A percentile compares a stretch with the other conserved stretches of the same genome.
phyloP scores from a whole-genome alignment of 2,329 filamentous ascomycete species.

The Penicillium palitans region DNA sequence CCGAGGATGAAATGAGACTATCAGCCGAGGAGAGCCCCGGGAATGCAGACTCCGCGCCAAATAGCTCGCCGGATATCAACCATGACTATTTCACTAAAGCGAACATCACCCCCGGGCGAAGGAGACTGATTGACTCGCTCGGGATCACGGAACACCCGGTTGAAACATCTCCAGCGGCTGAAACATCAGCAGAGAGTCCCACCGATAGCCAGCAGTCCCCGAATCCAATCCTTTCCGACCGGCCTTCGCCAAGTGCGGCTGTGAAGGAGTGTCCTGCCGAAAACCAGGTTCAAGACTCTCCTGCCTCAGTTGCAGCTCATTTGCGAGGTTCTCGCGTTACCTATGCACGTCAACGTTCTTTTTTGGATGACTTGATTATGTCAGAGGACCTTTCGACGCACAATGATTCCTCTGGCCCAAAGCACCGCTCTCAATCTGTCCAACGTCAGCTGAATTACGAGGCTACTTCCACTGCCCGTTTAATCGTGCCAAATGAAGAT shows the following conservation, averaged over 20 bases:
- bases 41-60: not conserved
- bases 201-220: slow-evolving; percentile 14
- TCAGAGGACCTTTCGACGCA: slow-evolving; percentile 14
- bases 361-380: slow-evolving; percentile 53
- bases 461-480: slow-evolving; percentile 17
- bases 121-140: slow-evolving; percentile 39
- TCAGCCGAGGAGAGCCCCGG: not conserved
- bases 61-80: not conserved
- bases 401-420: slow-evolving; percentile 5
- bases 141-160: slow-evolving; percentile 17
- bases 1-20: not conserved
- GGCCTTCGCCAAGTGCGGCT: slow-evolving; percentile 9
- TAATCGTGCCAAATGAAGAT: slow-evolving; percentile 49
- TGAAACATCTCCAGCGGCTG: slow-evolving; percentile 10
- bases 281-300: slow-evolving; percentile 12
- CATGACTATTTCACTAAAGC: not conserved
- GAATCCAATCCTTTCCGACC: slow-evolving; percentile 4
- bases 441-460: slow-evolving; percentile 7
- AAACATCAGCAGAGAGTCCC: slow-evolving; percentile 11
- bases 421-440: slow-evolving; percentile 4
- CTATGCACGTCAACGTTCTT: slow-evolving; percentile 61
- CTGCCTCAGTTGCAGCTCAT: slow-evolving; percentile 22
- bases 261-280: slow-evolving; percentile 7
- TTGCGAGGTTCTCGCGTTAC: slow-evolving; percentile 51
- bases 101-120: slow-evolving; percentile 28